A percentile compares a stretch with the other conserved stretches of the same genome.
Conservation (phyloP, 2,329 filamentous ascomycete genomes). For the Apiospora rasikravindrae region DNA sequence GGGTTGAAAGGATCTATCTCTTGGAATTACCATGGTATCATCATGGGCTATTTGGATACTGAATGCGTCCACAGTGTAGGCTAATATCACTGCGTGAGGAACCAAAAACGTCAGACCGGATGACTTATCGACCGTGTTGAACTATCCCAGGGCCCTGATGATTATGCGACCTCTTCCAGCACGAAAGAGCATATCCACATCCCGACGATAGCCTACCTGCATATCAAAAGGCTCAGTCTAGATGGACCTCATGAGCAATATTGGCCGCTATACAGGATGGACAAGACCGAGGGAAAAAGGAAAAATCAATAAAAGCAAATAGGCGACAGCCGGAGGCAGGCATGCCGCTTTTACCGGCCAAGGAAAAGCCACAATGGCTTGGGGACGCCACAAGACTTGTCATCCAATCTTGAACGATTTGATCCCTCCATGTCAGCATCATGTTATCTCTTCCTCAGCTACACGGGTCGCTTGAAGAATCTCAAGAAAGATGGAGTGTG, state of each 20-base stretch:
- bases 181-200: neutral
- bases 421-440: neutral
- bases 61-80: too few relatives aligned
- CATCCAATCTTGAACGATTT: neutral
- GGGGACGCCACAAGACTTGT: neutral
- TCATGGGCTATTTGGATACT: neutral
- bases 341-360: neutral
- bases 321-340: neutral
- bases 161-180: neutral
- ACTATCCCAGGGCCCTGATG: too few relatives aligned
- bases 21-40: too few relatives aligned
- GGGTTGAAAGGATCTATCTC: neutral
- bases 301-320: neutral
- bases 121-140: too few relatives aligned
- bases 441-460: neutral
- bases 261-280: neutral
- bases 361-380: neutral
- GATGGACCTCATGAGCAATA: neutral
- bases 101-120: too few relatives aligned
- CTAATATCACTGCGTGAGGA: too few relatives aligned
- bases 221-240: neutral
- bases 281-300: neutral
- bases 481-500: neutral
- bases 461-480: too few relatives aligned
- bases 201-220: neutral